These are phyloP conservation scores for Aureococcus anophagefferens DNA, from an alignment of 108 stramenopile genomes.

Conservation along the genomic window DNA sequence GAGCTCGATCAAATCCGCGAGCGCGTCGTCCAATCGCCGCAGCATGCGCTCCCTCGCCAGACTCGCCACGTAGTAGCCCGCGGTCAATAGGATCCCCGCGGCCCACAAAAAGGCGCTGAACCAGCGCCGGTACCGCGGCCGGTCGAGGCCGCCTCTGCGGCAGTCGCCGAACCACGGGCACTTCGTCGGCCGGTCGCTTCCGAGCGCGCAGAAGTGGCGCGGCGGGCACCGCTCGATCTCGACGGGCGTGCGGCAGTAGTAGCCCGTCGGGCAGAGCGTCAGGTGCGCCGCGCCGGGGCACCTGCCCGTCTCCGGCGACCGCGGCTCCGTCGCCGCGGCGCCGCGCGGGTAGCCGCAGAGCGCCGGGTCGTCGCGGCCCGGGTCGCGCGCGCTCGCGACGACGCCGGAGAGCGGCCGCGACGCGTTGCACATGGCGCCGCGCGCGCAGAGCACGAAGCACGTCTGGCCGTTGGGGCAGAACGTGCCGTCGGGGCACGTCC, in stretches of 20 bases:
- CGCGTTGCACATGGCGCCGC: background rate
- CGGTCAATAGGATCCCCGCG: too few species aligned
- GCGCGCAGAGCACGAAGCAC: constrained; percentile 11
- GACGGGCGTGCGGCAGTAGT: constrained; percentile 19
- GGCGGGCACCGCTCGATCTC: constrained; percentile 2
- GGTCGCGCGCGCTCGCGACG: too few species aligned
- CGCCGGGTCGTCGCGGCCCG: too few species aligned
- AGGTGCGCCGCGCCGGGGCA: background rate
- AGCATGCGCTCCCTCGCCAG: too few species aligned
- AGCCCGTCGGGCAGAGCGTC: constrained; percentile 17
- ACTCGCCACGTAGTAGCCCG: too few species aligned
- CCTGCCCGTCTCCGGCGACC: background rate
- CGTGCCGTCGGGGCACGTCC: constrained; percentile 18
- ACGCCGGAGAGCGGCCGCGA: background rate
- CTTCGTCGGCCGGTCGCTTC: background rate
- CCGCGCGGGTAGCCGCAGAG: background rate
- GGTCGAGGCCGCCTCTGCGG: background rate
- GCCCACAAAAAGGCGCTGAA: too few species aligned
- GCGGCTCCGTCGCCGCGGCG: background rate
- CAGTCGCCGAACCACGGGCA: background rate
- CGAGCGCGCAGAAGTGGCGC: constrained; percentile 10
- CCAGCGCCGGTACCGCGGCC: background rate
- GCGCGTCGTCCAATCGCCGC: too few species aligned
- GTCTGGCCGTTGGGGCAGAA: constrained; percentile 13
- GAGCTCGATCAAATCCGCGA: too few species aligned